Conservation (phyloP, 768 basidiomycete species). For the Phaffia australis region DNA sequence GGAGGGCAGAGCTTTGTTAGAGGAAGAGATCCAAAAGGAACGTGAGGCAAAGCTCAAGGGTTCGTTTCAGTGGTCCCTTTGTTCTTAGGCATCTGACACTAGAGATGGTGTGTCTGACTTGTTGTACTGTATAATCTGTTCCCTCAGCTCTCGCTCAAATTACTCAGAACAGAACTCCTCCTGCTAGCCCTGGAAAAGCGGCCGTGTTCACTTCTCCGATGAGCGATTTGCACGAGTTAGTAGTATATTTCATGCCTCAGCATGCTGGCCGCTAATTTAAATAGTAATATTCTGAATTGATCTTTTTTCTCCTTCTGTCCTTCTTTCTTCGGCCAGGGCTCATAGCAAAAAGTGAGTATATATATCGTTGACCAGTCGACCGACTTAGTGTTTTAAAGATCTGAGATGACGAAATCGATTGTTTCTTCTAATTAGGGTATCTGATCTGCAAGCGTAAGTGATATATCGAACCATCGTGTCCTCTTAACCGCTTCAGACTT, state of each 20-base stretch:
- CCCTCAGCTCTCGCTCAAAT: slow-evolving; percentile 6
- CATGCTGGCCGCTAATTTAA: too few species aligned
- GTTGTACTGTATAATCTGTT: background rate
- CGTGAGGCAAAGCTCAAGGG: slow-evolving; percentile 17
- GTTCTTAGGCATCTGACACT: too few species aligned
- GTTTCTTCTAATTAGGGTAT: background rate
- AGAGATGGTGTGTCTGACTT: background rate
- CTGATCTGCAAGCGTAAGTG: slow-evolving; percentile 21
- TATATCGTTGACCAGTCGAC: background rate
- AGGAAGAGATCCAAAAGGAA: slow-evolving; percentile 15
- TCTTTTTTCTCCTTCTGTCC: too few species aligned
- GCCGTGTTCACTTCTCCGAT: slow-evolving; percentile 10
- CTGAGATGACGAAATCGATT: background rate
- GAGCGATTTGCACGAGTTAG: slow-evolving; percentile 12
- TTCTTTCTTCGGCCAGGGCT: background rate
- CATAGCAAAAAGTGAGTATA: slow-evolving; percentile 17
- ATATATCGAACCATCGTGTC: background rate
- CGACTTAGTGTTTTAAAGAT: background rate
- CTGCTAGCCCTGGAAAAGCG: slow-evolving; percentile 4
- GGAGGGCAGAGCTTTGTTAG: background rate
- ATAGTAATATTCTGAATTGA: too few species aligned
- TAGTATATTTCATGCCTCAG: too few species aligned
- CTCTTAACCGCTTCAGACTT: background rate
- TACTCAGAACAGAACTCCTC: slow-evolving; percentile 4
- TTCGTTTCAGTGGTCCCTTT: background rate